Conservation (phyloP, 139 green algal species). For the Mychonastes homosphaera region DNA sequence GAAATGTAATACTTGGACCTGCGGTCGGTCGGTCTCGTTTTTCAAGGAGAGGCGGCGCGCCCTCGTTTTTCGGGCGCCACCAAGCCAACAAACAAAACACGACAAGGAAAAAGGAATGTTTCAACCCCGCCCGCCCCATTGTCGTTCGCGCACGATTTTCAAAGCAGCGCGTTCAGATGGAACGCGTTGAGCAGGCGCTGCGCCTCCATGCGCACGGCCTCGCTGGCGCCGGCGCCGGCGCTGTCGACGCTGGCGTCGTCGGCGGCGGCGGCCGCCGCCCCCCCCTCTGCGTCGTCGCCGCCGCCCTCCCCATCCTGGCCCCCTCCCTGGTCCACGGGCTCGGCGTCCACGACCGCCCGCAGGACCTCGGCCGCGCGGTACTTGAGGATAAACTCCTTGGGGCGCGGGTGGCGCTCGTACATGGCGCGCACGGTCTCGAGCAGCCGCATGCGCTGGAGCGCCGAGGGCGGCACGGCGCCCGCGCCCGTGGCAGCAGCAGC, state of each 20-base stretch:
- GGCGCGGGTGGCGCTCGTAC: slow-evolving; percentile 63
- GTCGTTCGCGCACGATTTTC: slow-evolving; percentile 14
- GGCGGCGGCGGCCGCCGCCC: no score
- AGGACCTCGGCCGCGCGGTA: slow-evolving; percentile 41
- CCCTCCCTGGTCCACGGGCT: slow-evolving; percentile 25
- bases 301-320: no score
- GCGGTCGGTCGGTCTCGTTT: no score
- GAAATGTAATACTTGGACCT: no score
- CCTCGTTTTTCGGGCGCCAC: no score
- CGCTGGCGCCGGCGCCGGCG: no score
- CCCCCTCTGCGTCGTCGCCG: no score
- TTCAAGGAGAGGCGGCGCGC: no score
- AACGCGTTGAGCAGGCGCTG: slow-evolving; percentile 64
- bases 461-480: slow-evolving; percentile 24
- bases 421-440: slow-evolving; percentile 40
- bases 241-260: no score
- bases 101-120: no score
- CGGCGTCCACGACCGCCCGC: slow-evolving; percentile 30
- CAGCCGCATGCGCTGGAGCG: slow-evolving; percentile 39
- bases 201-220: slow-evolving; percentile 33
- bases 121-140: no score
- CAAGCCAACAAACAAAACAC: no score
- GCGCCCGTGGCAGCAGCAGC: neutral
- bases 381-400: slow-evolving; percentile 68
- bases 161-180: slow-evolving; percentile 60